Percentiles rank a stretch among this genome's conserved stretches.
Conservation (phyloP, 202 grass and related monocot genomes). For the Bolboschoenoplectus hybrid region DNA sequence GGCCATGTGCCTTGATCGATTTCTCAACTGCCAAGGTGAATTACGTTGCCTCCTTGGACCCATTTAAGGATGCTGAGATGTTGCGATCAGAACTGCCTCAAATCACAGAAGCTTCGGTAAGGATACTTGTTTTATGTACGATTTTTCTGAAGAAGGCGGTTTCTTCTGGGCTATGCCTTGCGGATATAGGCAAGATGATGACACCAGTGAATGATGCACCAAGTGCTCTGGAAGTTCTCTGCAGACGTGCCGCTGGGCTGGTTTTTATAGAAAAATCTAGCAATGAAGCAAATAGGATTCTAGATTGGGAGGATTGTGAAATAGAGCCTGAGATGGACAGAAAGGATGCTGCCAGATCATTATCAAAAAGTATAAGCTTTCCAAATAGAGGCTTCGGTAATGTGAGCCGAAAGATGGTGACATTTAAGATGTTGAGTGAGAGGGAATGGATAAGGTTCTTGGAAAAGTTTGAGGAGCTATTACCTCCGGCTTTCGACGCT, state of each 20-base stretch:
- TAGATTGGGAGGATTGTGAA: constrained; percentile 27
- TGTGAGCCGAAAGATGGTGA: constrained; percentile 31
- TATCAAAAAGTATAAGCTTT: constrained; percentile 49
- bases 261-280: constrained; percentile 12
- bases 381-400: constrained; percentile 30
- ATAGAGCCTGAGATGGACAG: constrained; percentile 27
- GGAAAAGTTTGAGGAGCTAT: constrained; percentile 70
- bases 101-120: constrained; percentile 57
- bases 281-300: not conserved
- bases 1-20: constrained; percentile 67
- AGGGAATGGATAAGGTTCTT: constrained; percentile 76
- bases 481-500: constrained; percentile 60
- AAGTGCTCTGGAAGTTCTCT: constrained; percentile 72
- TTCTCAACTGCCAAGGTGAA: constrained; percentile 57
- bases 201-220: constrained; percentile 61
- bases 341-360: constrained; percentile 29
- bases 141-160: constrained; percentile 71
- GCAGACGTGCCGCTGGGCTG: constrained; percentile 46
- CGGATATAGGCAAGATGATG: constrained; percentile 96
- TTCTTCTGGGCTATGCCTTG: constrained; percentile 70
- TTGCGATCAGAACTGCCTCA: constrained; percentile 68
- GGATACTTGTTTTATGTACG: constrained; percentile 77
- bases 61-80: constrained; percentile 67
- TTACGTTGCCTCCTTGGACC: constrained; percentile 71
- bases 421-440: constrained; percentile 61